Base-by-base conservation (phyloP, 805 yeast genomes). In the Teunomyces aglyptinius region DNA sequence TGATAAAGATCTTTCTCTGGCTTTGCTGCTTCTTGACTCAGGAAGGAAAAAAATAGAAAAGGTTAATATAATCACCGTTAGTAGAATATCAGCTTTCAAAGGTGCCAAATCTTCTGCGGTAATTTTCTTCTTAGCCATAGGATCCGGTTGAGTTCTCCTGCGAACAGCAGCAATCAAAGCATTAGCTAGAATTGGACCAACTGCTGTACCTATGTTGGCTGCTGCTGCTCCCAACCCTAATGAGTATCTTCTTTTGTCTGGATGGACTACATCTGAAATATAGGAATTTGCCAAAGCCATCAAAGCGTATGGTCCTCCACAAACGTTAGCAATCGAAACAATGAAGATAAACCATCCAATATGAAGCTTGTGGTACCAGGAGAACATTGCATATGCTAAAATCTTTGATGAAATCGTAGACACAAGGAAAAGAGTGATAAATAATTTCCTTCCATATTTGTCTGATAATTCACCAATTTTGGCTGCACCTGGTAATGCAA, bases 1-100 rank as follows among this genome's bases (percentile, higher is more conserved):
- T 6, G 47, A 38, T 27, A 60, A 46, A 11, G 61, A 56, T 54
- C 47, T 51, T 13, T 51, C 41, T 18, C 58, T 51, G 6, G 61
- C 60, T 32, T 34, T 32, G 32, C 46, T 27, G 22, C 54, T 44
- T n/a, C 62, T 42, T 7, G 58, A 51, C 34, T 58, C 63, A 8
- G 59, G 60, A 39, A 56, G 43, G 11, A 58, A 43, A n/a, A 53
- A 33, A 10, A 49, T 29, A 11, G 43, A 36, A 34, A 50, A 53
- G 22, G 50, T 8, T 5, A 50, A 22, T 11, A 55, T 38, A 6
- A 44, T 20, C 12, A 28, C 18, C 13, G 50, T 36, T 27, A 50
- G 22, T 19, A 26, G 22, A 11, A 39, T n/a, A 12, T 39, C 42
- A 7, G 22, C 20, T 11, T 28, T 39, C 16, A 39, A 39, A 18